phyloP scores from a whole-genome alignment of 1,284 basidiomycete genomes.

The Inonotus obliquus region DNA sequence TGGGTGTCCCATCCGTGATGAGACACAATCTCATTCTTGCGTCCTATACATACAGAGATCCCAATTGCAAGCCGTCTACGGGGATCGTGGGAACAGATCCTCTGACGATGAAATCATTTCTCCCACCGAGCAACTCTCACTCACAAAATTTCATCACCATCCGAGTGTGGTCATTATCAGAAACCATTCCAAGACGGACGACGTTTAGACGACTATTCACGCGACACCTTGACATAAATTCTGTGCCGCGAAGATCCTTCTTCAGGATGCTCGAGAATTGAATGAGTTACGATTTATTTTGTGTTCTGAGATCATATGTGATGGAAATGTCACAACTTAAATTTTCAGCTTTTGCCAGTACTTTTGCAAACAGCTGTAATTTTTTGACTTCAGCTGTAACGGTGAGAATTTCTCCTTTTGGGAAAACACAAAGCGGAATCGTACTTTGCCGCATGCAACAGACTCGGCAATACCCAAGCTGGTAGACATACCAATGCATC shows the following conservation, averaged over 20 bases:
- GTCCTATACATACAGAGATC: neutral
- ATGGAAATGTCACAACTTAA: too few species aligned
- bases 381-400: too few species aligned
- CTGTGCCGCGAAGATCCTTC: conserved; percentile 79
- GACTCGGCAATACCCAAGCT: too few species aligned
- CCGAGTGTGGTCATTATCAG: conserved; percentile 49
- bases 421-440: too few species aligned
- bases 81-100: conserved; percentile 20
- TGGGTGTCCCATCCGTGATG: too few species aligned
- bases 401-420: too few species aligned
- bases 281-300: too few species aligned
- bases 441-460: too few species aligned
- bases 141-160: neutral
- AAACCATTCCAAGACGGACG: conserved; percentile 49
- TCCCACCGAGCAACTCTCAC: conserved; percentile 30
- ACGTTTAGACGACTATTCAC: conserved; percentile 76
- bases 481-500: too few species aligned
- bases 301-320: too few species aligned
- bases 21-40: neutral
- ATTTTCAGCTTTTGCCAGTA: too few species aligned
- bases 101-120: conserved; percentile 61
- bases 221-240: conserved; percentile 77
- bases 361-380: too few species aligned
- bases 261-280: conserved; percentile 78
- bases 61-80: conserved; percentile 1